Conservation (phyloP, 75 land plant genomes). For the Chamaecyparis obtusa region DNA sequence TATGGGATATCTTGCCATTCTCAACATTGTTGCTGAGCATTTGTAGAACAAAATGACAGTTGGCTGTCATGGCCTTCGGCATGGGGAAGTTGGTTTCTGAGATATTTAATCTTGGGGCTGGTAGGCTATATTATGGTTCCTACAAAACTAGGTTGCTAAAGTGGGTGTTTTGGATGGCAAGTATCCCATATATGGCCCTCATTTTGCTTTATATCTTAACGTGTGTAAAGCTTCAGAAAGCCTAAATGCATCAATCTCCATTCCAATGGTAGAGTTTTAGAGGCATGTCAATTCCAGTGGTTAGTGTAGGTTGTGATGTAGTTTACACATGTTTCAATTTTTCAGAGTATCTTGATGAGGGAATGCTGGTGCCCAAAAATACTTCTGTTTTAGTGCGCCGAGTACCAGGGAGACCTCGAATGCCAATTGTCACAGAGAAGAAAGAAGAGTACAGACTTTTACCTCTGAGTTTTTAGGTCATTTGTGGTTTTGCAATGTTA, state of each 20-base stretch:
- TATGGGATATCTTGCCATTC: slow-evolving; percentile 11
- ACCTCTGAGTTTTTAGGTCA: slow-evolving; percentile 17
- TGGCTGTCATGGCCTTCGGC: not conserved
- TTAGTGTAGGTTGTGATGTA: slow-evolving; percentile 15
- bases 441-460: slow-evolving; percentile 57
- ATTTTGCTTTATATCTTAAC: not conserved
- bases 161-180: slow-evolving; percentile 15
- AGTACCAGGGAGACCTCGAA: slow-evolving; percentile 85
- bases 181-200: slow-evolving; percentile 5
- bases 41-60: not conserved
- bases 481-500: not conserved
- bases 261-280: slow-evolving; percentile 1
- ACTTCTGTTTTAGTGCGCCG: slow-evolving; percentile 92
- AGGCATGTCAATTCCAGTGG: slow-evolving; percentile 5
- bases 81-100: not conserved
- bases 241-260: slow-evolving; percentile 1
- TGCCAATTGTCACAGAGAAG: slow-evolving; percentile 57
- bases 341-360: slow-evolving; percentile 94
- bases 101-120: not conserved
- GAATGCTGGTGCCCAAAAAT: slow-evolving; percentile 75
- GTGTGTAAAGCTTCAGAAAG: not conserved
- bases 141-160: not conserved
- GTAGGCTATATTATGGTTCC: not conserved
- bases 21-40: not conserved
- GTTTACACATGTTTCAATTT: slow-evolving; percentile 20